Conservation (phyloP, 208 protist genomes). For the Trypanosoma vivax region DNA sequence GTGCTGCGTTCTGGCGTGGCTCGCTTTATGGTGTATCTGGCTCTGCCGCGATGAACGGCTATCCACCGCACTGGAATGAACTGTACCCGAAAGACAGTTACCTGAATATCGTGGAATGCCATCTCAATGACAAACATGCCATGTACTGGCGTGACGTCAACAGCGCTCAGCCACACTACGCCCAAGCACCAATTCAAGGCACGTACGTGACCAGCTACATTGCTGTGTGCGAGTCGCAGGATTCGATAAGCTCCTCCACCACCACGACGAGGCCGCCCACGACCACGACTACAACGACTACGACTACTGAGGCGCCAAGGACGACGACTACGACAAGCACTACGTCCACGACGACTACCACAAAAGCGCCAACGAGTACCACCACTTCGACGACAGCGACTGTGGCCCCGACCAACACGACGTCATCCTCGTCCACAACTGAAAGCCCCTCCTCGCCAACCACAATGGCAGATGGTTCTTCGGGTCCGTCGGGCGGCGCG, state of each 20-base stretch:
- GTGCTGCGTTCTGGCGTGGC: constrained; percentile 2
- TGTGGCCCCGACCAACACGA: no score
- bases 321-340: no score
- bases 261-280: background rate
- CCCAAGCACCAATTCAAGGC: no score
- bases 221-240: background rate
- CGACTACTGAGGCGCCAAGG: no score
- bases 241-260: background rate
- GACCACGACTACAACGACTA: no score
- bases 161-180: no score
- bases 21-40: background rate
- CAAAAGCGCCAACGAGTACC: background rate
- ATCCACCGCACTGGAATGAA: background rate
- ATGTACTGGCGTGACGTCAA: background rate
- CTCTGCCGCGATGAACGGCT: background rate
- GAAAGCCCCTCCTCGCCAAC: no score
- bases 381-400: background rate
- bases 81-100: background rate
- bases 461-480: no score
- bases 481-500: no score
- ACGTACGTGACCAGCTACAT: background rate
- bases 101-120: background rate
- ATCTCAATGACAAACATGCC: background rate
- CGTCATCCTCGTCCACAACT: no score
- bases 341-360: no score